Conservation (phyloP, 169 alveolate species). For the Plasmodium fragile region DNA sequence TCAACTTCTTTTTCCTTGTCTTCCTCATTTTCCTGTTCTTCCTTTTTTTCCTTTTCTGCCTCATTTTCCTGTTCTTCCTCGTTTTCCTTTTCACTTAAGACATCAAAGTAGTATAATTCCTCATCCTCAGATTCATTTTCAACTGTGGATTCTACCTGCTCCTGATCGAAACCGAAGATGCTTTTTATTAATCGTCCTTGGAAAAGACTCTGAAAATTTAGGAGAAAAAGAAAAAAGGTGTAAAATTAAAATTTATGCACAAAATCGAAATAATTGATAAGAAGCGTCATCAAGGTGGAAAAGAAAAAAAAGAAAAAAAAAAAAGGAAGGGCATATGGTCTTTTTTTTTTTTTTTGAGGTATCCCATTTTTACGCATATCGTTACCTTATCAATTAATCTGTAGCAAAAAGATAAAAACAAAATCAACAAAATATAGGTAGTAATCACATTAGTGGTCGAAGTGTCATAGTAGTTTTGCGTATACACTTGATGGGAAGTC, state of each 20-base stretch:
- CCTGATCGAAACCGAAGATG: neutral
- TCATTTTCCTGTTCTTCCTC: neutral
- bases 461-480: neutral
- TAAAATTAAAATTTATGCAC: neutral
- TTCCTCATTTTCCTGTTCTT: neutral
- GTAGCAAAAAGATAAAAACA: slow-evolving; percentile 7
- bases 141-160: neutral
- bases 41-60: neutral
- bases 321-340: neutral
- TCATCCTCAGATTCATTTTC: neutral
- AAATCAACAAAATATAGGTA: neutral
- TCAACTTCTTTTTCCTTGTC: neutral
- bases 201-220: slow-evolving; percentile 13
- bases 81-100: neutral
- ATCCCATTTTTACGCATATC: neutral
- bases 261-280: neutral
- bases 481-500: neutral
- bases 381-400: slow-evolving; percentile 27
- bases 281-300: neutral
- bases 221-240: neutral
- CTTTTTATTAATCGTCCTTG: slow-evolving; percentile 9
- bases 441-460: neutral
- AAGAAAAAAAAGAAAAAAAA: neutral
- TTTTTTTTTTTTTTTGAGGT: neutral
- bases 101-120: neutral